Evolutionary conservation across 768 basidiomycete genomes (phyloP).

Genomic region (Lactifluus pinguis): DNA sequence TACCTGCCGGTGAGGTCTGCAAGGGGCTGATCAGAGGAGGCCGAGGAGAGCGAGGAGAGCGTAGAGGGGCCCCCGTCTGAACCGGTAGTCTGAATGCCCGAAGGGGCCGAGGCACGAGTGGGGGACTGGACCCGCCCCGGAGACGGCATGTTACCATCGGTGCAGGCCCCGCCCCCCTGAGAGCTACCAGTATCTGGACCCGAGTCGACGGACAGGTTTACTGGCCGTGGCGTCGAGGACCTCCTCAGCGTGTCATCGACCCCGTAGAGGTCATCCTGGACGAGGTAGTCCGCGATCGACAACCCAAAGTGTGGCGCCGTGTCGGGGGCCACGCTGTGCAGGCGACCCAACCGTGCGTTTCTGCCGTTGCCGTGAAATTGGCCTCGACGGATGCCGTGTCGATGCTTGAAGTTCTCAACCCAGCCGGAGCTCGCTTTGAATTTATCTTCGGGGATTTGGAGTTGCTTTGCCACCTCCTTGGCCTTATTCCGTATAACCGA

Average conservation of each 20-base stretch:
- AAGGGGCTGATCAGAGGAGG: conserved; percentile 12
- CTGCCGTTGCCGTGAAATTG: conserved; percentile 40
- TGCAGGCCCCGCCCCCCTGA: conserved; percentile 6
- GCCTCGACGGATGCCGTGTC: conserved; percentile 66
- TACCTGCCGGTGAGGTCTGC: conserved; percentile 12
- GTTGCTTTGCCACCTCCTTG: conserved; percentile 48
- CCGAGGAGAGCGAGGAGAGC: conserved; percentile 12
- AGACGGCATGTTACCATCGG: conserved; percentile 11
- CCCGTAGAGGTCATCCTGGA: conserved; percentile 11
- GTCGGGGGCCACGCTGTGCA: conserved; percentile 1
- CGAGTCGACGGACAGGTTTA: conserved; percentile 9
- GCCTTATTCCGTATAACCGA: conserved; percentile 56
- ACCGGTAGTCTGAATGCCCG: conserved; percentile 9
- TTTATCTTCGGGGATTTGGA: conserved; percentile 53
- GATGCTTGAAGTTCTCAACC: conserved; percentile 87
- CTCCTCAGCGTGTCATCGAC: conserved; percentile 17
- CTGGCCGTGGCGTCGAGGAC: conserved; percentile 13
- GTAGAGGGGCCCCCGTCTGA: conserved; percentile 10
- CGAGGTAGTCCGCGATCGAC: conserved; percentile 18
- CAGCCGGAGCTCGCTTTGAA: conserved; percentile 92
- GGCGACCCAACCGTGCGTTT: conserved; percentile 17
- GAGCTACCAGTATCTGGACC: neutral
- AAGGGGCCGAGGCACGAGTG: conserved; percentile 4
- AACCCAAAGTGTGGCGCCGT: conserved; percentile 9
- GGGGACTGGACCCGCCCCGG: conserved; percentile 9